A percentile compares a stretch with the other conserved stretches of the same genome.
Evolutionary conservation across 495 filamentous ascomycete species (phyloP).

Genomic region (Penicillium lividum): DNA sequence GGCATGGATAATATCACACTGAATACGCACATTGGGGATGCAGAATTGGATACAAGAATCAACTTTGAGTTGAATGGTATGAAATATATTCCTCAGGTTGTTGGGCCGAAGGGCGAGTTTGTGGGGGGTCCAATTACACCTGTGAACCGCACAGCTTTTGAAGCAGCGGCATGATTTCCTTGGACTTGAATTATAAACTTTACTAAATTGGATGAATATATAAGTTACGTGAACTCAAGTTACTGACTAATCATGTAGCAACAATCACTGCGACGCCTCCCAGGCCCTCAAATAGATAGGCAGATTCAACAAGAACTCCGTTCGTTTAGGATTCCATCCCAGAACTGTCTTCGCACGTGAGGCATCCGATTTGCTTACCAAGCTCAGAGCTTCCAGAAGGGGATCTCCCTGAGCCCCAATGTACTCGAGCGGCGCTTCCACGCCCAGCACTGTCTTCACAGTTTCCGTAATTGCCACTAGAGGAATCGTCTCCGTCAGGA

Average conservation of each 20-base stretch:
- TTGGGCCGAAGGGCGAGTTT: conserved; percentile 20
- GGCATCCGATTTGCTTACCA: conserved; percentile 20
- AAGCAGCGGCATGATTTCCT: not conserved
- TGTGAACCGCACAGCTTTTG: conserved; percentile 26
- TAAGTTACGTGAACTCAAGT: no score
- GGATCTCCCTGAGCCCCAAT: conserved; percentile 11
- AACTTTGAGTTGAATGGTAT: conserved; percentile 26
- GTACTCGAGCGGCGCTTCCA: conserved; percentile 17
- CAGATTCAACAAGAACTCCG: conserved; percentile 19
- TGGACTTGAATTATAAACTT: not conserved
- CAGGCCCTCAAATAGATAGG: conserved; percentile 13
- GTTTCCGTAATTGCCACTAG: conserved; percentile 14
- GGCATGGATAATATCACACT: conserved; percentile 24
- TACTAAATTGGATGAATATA: no score
- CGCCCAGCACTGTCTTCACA: conserved; percentile 1
- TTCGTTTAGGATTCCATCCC: conserved; percentile 38
- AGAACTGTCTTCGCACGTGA: conserved; percentile 37
- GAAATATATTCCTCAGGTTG: conserved; percentile 21
- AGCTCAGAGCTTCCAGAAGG: conserved; percentile 16
- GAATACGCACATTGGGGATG: conserved; percentile 22
- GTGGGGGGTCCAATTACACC: conserved; percentile 20
- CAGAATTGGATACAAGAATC: conserved; percentile 21
- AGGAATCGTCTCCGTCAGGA: conserved; percentile 30
- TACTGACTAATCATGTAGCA: no score
- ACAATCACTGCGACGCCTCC: conserved; percentile 3